These are phyloP conservation scores for Spirogloea muscicola DNA, from an alignment of 139 green algal species.

Conservation along the genomic window DNA sequence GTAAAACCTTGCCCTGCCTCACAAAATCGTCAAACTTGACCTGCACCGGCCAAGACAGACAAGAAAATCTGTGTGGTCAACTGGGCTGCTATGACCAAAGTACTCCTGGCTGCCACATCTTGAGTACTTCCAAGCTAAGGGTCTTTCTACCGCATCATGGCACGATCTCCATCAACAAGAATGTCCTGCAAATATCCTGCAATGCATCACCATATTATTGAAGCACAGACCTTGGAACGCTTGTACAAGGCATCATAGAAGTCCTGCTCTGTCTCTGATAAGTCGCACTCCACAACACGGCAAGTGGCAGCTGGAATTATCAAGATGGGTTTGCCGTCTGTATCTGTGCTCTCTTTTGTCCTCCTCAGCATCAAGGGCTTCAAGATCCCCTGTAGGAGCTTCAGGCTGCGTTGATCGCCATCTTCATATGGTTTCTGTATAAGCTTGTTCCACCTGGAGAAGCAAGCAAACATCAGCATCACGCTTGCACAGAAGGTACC, in stretches of 20 bases:
- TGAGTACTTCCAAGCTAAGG: too few relatives aligned
- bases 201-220: constrained; percentile 3
- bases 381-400: constrained; percentile 41
- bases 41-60: too few relatives aligned
- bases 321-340: constrained; percentile 37
- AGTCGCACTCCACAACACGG: constrained; percentile 26
- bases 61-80: too few relatives aligned
- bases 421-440: constrained; percentile 47
- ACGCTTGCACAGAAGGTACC: background rate
- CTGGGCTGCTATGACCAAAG: too few relatives aligned
- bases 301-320: constrained; percentile 24
- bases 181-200: too few relatives aligned
- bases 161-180: too few relatives aligned
- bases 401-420: constrained; percentile 38
- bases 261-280: constrained; percentile 33
- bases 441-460: constrained; percentile 41
- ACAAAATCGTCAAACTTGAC: constrained; percentile 59
- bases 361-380: constrained; percentile 41
- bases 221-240: constrained; percentile 40
- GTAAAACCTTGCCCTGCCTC: constrained; percentile 35
- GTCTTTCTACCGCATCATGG: too few relatives aligned
- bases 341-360: constrained; percentile 42
- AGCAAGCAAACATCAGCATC: background rate
- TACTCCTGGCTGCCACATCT: too few relatives aligned
- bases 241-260: constrained; percentile 48